Conservation (phyloP, 2,329 filamentous ascomycete species). For the Cordyceps sp. region DNA sequence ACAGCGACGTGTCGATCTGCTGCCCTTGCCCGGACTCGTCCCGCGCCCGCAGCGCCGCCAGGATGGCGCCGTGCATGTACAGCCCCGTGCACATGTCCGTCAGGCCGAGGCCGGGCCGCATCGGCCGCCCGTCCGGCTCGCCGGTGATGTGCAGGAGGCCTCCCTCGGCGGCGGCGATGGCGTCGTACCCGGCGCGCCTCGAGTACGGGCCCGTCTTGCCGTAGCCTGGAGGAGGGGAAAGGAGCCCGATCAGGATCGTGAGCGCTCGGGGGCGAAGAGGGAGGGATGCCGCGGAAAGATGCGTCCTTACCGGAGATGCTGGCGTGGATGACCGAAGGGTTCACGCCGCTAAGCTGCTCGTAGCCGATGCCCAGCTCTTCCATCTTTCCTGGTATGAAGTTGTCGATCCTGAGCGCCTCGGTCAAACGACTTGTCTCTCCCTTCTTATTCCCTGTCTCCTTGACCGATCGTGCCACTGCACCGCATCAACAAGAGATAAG, state of each 20-base stretch:
- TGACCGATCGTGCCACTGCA: too few relatives aligned
- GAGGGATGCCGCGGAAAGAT: background rate
- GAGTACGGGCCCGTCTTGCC: constrained; percentile 23
- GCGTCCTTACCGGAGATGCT: constrained; percentile 16
- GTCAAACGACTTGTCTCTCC: too few relatives aligned
- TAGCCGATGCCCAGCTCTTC: constrained; percentile 23
- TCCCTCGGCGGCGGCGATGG: constrained; percentile 24
- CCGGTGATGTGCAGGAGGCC: constrained; percentile 27
- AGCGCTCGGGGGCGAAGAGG: background rate
- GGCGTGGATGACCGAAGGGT: constrained; percentile 22
- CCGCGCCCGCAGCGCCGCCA: constrained; percentile 21
- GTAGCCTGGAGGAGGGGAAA: constrained; percentile 4
- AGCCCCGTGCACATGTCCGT: constrained; percentile 27
- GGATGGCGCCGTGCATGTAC: constrained; percentile 26
- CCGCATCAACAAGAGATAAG: too few relatives aligned
- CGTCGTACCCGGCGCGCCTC: constrained; percentile 25
- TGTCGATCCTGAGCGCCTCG: constrained; percentile 16
- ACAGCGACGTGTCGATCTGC: constrained; percentile 25
- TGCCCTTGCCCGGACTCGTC: constrained; percentile 21
- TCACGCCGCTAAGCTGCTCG: constrained; percentile 15
- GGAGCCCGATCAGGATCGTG: background rate
- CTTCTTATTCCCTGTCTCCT: too few relatives aligned
- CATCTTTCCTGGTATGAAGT: constrained; percentile 24
- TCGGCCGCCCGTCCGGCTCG: constrained; percentile 19
- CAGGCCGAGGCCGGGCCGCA: constrained; percentile 22